Percentiles rank a stretch among this genome's conserved stretches.
phyloP scores from a whole-genome alignment of 2,329 filamentous ascomycete species.

The Claviceps maximensis region DNA sequence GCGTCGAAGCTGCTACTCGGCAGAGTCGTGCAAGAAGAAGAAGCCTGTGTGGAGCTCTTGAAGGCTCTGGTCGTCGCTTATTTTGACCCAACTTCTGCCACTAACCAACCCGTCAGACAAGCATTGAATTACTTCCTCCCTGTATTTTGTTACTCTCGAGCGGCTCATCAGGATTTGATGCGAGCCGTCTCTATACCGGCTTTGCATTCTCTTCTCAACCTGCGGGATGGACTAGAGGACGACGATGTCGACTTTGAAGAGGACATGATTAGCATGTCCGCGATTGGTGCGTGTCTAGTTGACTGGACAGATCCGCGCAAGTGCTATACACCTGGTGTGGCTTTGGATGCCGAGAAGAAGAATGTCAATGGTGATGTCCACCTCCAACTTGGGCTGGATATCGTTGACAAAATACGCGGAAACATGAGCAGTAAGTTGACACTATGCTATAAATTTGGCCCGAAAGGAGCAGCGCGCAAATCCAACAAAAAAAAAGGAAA shows the following conservation, averaged over 20 bases:
- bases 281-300: conserved; percentile 69
- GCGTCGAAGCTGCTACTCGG: conserved; percentile 79
- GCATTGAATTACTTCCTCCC: conserved; percentile 87
- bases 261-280: conserved; percentile 64
- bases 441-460: background rate
- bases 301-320: conserved; percentile 95
- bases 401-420: conserved; percentile 60
- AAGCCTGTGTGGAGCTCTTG: conserved; percentile 60
- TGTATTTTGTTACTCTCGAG: conserved; percentile 78
- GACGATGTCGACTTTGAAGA: conserved; percentile 63
- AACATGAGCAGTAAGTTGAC: conserved; percentile 50
- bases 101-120: conserved; percentile 73
- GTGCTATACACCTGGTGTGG: conserved; percentile 40
- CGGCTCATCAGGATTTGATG: conserved; percentile 76
- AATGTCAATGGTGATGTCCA: conserved; percentile 66
- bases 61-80: conserved; percentile 75
- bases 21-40: conserved; percentile 57
- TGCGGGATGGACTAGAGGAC: conserved; percentile 60
- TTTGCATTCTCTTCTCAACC: conserved; percentile 59
- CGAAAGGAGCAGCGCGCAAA: background rate
- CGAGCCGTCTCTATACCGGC: conserved; percentile 58
- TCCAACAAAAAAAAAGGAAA: background rate
- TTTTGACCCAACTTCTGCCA: conserved; percentile 71
- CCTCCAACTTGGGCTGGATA: conserved; percentile 60
- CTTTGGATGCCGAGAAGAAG: conserved; percentile 46